Conservation (phyloP, 2,329 filamentous ascomycete genomes). For the Botrytis fragariae region DNA sequence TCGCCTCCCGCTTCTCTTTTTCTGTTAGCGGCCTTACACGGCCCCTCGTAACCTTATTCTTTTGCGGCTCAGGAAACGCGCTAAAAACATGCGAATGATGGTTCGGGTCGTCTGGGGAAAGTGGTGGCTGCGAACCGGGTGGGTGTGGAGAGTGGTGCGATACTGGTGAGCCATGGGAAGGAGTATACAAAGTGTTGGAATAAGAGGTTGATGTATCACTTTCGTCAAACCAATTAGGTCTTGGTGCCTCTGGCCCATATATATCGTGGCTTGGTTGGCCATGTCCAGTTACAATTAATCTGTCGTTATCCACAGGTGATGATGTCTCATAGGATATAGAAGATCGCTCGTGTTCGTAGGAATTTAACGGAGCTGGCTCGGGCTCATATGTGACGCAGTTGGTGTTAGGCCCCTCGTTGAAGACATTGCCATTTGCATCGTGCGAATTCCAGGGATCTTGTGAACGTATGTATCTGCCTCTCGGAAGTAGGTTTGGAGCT, state of each 20-base stretch:
- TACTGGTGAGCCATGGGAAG: constrained; percentile 23
- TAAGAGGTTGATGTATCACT: constrained; percentile 23
- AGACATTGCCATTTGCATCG: constrained; percentile 24
- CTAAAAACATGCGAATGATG: constrained; percentile 34
- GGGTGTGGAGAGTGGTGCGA: constrained; percentile 24
- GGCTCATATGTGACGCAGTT: constrained; percentile 49
- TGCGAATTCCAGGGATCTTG: constrained; percentile 32
- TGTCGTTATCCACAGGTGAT: neutral
- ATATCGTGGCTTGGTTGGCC: constrained; percentile 11
- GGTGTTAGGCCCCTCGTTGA: constrained; percentile 21
- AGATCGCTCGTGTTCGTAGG: constrained; percentile 65
- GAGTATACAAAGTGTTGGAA: constrained; percentile 23
- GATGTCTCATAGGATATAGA: constrained; percentile 56
- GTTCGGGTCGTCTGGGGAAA: constrained; percentile 20
- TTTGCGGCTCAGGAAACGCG: constrained; percentile 27
- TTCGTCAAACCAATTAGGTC: constrained; percentile 28
- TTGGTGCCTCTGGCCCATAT: constrained; percentile 33
- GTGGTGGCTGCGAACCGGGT: constrained; percentile 26
- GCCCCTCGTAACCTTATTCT: constrained; percentile 30
- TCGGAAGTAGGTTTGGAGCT: constrained; percentile 16
- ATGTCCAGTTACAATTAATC: neutral
- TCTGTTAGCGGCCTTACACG: constrained; percentile 33
- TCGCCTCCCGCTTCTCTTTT: constrained; percentile 36
- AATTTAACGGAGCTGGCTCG: constrained; percentile 61
- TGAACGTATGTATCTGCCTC: constrained; percentile 12